Evolutionary conservation across 768 basidiomycete genomes (phyloP).

Genomic region (Lenzites betulinus): DNA sequence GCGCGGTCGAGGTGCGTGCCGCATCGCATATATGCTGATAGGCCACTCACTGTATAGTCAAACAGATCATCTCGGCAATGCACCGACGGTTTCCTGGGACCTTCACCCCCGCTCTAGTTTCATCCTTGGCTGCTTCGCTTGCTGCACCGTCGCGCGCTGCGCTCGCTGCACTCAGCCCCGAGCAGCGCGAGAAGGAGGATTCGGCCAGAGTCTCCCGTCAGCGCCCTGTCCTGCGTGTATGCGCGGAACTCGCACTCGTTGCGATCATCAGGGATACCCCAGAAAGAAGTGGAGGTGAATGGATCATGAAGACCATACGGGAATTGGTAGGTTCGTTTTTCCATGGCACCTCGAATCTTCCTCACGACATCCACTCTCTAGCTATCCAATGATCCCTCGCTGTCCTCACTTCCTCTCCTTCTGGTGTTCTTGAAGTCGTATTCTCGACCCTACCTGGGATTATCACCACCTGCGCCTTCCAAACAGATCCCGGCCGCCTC

Average conservation of each 20-base stretch:
- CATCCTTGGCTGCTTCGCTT: conserved; percentile 58
- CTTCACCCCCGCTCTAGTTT: conserved; percentile 74
- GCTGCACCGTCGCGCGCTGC: conserved; percentile 59
- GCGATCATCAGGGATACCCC: conserved; percentile 78
- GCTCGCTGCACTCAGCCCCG: conserved; percentile 58
- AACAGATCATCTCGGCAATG: conserved; percentile 81
- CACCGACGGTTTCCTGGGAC: conserved; percentile 83
- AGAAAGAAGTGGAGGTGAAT: conserved; percentile 75
- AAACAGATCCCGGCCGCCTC: conserved; percentile 61
- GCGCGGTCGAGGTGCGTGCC: conserved; percentile 80
- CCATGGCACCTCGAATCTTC: conserved; percentile 2
- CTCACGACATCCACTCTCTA: conserved; percentile 34
- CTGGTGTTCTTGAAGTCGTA: conserved; percentile 95
- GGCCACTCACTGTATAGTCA: background rate
- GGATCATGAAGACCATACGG: conserved; percentile 85
- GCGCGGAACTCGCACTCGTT: conserved; percentile 87
- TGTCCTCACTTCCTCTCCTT: conserved; percentile 87
- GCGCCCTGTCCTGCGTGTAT: conserved; percentile 82
- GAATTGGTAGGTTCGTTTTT: conserved; percentile 67
- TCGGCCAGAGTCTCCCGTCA: conserved; percentile 74
- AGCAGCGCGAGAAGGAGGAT: conserved; percentile 95
- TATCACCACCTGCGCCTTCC: conserved; percentile 48
- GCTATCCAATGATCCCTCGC: conserved; percentile 85
- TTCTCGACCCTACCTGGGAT: conserved; percentile 84
- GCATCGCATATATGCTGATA: background rate